Evolutionary conservation across 306 rosid species (phyloP).

Genomic region (Abrus precatorius): DNA sequence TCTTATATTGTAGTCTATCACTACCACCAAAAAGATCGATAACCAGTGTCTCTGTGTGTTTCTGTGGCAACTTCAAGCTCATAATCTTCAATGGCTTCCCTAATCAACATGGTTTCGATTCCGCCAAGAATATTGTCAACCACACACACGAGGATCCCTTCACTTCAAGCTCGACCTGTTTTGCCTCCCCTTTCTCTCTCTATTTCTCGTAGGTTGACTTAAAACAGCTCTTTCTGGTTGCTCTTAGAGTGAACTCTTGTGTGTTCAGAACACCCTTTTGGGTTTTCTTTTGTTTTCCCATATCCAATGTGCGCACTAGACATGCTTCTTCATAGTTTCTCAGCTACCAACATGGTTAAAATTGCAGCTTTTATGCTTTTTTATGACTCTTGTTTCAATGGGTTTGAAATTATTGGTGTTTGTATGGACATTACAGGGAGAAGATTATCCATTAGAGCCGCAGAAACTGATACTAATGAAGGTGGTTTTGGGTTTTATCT

Average conservation of each 20-base stretch:
- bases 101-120: constrained; percentile 52
- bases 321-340: constrained; percentile 40
- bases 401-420: constrained; percentile 37
- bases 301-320: constrained; percentile 33
- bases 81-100: constrained; percentile 47
- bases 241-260: constrained; percentile 16
- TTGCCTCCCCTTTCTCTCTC: constrained; percentile 37
- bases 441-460: constrained; percentile 51
- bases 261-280: constrained; percentile 42
- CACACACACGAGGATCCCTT: constrained; percentile 29
- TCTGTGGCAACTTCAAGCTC: constrained; percentile 26
- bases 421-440: constrained; percentile 47
- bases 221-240: constrained; percentile 36
- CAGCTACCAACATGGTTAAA: constrained; percentile 20
- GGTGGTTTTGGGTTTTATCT: constrained; percentile 44
- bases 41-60: neutral
- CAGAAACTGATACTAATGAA: constrained; percentile 56
- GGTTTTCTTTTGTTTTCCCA: constrained; percentile 3
- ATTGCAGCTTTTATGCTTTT: constrained; percentile 18
- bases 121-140: constrained; percentile 44
- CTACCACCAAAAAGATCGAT: neutral
- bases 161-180: constrained; percentile 40
- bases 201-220: constrained; percentile 50
- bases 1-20: constrained; percentile 5
- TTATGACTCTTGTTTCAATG: neutral